Percentiles rank a stretch among this genome's conserved stretches.
Conservation (phyloP, 1,139 yeast genomes). For the Sugiyamaella grinbergsii region DNA sequence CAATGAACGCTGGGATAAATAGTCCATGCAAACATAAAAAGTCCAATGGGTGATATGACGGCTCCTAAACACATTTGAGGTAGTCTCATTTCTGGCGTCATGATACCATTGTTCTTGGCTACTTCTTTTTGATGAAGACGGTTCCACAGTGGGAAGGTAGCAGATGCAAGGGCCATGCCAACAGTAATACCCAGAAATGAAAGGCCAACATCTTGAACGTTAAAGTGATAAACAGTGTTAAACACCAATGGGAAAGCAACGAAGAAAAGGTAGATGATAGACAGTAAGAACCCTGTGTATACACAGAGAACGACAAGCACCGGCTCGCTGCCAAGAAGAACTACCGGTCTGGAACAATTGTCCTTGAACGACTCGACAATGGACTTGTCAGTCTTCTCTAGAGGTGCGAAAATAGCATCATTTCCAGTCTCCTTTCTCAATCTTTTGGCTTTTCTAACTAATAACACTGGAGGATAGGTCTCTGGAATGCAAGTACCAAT, state of each 20-base stretch:
- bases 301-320: conserved; percentile 63
- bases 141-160: conserved; percentile 29
- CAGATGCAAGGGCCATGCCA: conserved; percentile 45
- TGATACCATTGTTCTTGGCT: conserved; percentile 24
- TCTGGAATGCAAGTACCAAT: conserved; percentile 64
- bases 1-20: conserved; percentile 69
- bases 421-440: conserved; percentile 64
- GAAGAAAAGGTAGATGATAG: conserved; percentile 63
- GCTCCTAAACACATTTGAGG: conserved; percentile 55
- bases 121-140: conserved; percentile 23
- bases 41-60: conserved; percentile 56
- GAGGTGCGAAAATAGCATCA: conserved; percentile 51
- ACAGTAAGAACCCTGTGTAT: conserved; percentile 62
- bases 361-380: conserved; percentile 43
- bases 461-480: conserved; percentile 67
- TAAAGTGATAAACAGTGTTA: conserved; percentile 50
- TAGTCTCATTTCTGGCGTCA: conserved; percentile 65
- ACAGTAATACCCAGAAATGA: conserved; percentile 55
- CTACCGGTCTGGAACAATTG: conserved; percentile 57
- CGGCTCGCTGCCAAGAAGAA: conserved; percentile 56
- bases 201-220: conserved; percentile 47
- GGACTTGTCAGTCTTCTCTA: conserved; percentile 45
- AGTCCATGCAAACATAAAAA: conserved; percentile 74
- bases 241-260: conserved; percentile 64
- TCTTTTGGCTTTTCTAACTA: conserved; percentile 58